These are phyloP conservation scores for Talaromyces piceae DNA, from an alignment of 2,329 filamentous ascomycete genomes.

Conservation along the genomic window DNA sequence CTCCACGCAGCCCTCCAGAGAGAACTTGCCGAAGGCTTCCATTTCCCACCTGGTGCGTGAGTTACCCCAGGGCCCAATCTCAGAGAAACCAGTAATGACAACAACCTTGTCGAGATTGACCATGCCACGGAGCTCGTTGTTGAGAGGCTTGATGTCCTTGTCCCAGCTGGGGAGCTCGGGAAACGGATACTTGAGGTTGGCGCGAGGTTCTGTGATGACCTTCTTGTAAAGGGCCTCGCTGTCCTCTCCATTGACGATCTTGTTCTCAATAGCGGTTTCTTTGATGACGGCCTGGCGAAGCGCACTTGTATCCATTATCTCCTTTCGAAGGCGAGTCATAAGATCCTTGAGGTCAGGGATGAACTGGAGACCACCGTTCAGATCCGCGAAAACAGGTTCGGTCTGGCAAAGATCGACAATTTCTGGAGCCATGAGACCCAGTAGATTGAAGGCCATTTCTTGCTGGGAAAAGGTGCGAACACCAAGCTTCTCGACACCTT, in stretches of 20 bases:
- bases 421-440: constrained; percentile 88
- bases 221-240: constrained; percentile 93
- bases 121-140: constrained; percentile 88
- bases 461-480: constrained; percentile 98
- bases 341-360: constrained; percentile 90
- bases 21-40: constrained; percentile 95
- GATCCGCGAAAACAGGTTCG: constrained; percentile 91
- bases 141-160: constrained; percentile 78
- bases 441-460: constrained; percentile 98
- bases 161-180: constrained; percentile 88
- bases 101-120: constrained; percentile 97
- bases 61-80: constrained; percentile 92
- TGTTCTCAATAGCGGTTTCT: constrained; percentile 94
- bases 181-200: constrained; percentile 98
- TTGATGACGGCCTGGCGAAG: constrained; percentile 89
- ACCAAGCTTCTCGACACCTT: constrained; percentile 92
- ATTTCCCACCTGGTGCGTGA: constrained; percentile 98
- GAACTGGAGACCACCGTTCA: constrained; percentile 97
- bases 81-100: constrained; percentile 92
- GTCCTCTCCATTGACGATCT: constrained; percentile 88
- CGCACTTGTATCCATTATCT: constrained; percentile 91
- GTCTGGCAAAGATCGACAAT: constrained; percentile 93
- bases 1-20: constrained; percentile 93
- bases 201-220: constrained; percentile 83
- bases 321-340: constrained; percentile 88